Conservation (phyloP, 768 basidiomycete species). For the Boletus patriciae region DNA sequence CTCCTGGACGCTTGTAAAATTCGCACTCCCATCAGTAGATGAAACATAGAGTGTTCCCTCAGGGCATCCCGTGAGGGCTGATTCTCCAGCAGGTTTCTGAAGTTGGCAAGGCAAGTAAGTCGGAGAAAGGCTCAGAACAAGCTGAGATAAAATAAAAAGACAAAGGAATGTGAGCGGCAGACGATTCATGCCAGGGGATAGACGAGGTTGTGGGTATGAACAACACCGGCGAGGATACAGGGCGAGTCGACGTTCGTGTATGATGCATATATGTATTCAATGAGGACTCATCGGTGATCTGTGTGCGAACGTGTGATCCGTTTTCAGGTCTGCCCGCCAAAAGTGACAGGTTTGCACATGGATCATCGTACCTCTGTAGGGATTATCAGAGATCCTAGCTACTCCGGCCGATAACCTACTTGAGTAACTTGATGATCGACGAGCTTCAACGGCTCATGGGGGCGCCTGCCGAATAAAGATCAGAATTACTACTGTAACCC, state of each 20-base stretch:
- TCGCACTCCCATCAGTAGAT: slow-evolving; percentile 42
- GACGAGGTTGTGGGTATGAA: not conserved
- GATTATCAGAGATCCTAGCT: not conserved
- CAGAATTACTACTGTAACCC: no score
- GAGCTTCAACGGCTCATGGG: no score
- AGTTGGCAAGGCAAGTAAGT: slow-evolving; percentile 50
- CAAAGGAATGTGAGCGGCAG: slow-evolving; percentile 5
- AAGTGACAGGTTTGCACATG: not conserved
- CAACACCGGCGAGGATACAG: not conserved
- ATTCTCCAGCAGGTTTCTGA: slow-evolving; percentile 41
- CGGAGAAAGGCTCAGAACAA: slow-evolving; percentile 43
- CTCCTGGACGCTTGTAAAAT: slow-evolving; percentile 52
- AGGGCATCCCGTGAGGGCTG: slow-evolving; percentile 55
- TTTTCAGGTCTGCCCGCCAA: not conserved
- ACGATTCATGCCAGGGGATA: slow-evolving; percentile 8
- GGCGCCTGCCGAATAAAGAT: no score
- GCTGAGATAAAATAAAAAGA: not conserved
- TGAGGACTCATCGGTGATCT: not conserved
- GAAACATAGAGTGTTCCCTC: slow-evolving; percentile 62
- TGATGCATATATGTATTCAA: not conserved
- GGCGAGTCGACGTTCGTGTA: not conserved
- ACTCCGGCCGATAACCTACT: no score
- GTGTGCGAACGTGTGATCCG: not conserved
- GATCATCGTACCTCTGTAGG: not conserved
- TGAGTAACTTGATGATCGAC: no score